These are phyloP conservation scores for Citrus glauca DNA, from an alignment of 345 rosid species.

Conservation along the genomic window DNA sequence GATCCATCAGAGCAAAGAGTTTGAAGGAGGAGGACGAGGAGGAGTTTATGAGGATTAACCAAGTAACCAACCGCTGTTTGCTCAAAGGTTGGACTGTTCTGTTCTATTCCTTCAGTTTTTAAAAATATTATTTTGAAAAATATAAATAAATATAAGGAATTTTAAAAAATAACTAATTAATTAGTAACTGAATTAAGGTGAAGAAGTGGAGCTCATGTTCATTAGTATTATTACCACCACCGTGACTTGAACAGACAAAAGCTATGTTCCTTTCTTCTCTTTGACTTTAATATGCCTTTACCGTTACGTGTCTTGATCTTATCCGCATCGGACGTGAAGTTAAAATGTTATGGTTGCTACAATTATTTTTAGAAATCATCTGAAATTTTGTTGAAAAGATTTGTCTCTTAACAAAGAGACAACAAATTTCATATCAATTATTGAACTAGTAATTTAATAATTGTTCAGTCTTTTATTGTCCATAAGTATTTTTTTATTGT, in stretches of 20 bases:
- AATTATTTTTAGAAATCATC: not conserved
- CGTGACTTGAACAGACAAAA: no score
- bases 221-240: no score
- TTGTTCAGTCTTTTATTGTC: not conserved
- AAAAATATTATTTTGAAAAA: no score
- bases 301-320: not conserved
- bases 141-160: no score
- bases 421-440: not conserved
- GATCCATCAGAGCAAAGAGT: not conserved
- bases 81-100: not conserved
- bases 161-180: no score
- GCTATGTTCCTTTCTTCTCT: not conserved
- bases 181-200: not conserved
- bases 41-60: not conserved
- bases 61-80: not conserved
- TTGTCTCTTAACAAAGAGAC: not conserved
- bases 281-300: not conserved
- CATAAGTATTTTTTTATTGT: no score
- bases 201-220: not conserved
- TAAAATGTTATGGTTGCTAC: not conserved
- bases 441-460: not conserved
- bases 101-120: not conserved
- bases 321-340: not conserved
- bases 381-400: not conserved
- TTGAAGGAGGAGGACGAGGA: not conserved